These are phyloP conservation scores for Dendrothele bispora DNA, from an alignment of 768 basidiomycete genomes.

Conservation along the genomic window DNA sequence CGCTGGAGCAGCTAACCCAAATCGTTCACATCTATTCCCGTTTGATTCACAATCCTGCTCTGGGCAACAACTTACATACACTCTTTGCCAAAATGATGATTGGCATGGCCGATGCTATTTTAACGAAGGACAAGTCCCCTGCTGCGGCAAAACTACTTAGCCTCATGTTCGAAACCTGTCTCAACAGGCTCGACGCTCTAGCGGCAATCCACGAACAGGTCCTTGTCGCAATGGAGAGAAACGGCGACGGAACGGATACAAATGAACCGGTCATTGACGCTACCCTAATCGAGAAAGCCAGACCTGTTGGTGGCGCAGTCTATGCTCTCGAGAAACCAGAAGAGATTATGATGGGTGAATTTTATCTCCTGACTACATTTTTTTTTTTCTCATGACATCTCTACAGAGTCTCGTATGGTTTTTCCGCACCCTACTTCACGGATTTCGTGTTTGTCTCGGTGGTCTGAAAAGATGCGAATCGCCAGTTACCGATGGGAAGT, in stretches of 20 bases:
- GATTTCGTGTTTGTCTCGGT: slow-evolving; percentile 76
- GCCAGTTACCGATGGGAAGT: slow-evolving; percentile 77
- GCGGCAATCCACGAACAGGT: slow-evolving; percentile 62
- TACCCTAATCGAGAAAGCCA: slow-evolving; percentile 77
- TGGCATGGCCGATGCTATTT: slow-evolving; percentile 80
- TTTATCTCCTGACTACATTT: slow-evolving; percentile 2
- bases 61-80: slow-evolving; percentile 80
- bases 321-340: slow-evolving; percentile 83
- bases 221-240: slow-evolving; percentile 43
- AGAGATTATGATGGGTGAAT: slow-evolving; percentile 75
- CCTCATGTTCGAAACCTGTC: slow-evolving; percentile 77
- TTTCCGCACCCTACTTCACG: slow-evolving; percentile 88
- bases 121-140: slow-evolving; percentile 69
- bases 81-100: slow-evolving; percentile 93
- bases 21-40: slow-evolving; percentile 85
- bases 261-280: slow-evolving; percentile 50
- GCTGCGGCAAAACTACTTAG: slow-evolving; percentile 70
- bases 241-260: slow-evolving; percentile 51
- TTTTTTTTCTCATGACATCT: no score
- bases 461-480: slow-evolving; percentile 81
- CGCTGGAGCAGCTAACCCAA: slow-evolving; percentile 68
- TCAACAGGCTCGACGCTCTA: slow-evolving; percentile 84
- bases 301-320: slow-evolving; percentile 77
- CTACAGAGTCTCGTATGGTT: slow-evolving; percentile 82
- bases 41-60: slow-evolving; percentile 85